These are phyloP conservation scores for Bipolaris zeicola DNA, from an alignment of 2,329 filamentous ascomycete genomes.

Conservation along the genomic window DNA sequence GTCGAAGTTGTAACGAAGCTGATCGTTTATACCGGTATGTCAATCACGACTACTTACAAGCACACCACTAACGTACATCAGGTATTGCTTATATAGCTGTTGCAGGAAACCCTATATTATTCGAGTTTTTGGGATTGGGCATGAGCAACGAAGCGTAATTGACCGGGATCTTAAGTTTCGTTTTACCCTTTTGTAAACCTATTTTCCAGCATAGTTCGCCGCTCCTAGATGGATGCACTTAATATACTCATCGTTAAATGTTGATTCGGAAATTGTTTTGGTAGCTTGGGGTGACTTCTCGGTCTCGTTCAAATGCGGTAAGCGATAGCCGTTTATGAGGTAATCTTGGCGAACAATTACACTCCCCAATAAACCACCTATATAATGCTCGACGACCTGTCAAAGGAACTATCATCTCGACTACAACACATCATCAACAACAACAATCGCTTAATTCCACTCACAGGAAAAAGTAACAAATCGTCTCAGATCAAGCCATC, in stretches of 20 bases:
- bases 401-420: neutral
- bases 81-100: conserved; percentile 84
- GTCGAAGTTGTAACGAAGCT: conserved; percentile 98
- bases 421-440: neutral
- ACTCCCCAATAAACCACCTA: neutral
- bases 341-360: neutral
- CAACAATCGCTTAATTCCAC: neutral
- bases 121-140: conserved; percentile 64
- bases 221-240: conserved; percentile 3
- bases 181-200: conserved; percentile 1
- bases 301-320: neutral
- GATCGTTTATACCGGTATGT: conserved; percentile 86
- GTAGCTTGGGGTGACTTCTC: neutral
- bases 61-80: conserved; percentile 41
- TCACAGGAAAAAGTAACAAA: neutral
- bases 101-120: conserved; percentile 74
- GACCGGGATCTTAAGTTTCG: neutral
- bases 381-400: neutral
- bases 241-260: neutral
- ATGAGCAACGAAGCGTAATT: conserved; percentile 29
- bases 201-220: neutral
- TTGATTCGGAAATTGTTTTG: neutral
- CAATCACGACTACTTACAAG: neutral
- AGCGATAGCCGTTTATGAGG: neutral
- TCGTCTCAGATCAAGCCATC: neutral